Conservation (phyloP, 1,284 basidiomycete genomes). For the Moesziomyces sp. region DNA sequence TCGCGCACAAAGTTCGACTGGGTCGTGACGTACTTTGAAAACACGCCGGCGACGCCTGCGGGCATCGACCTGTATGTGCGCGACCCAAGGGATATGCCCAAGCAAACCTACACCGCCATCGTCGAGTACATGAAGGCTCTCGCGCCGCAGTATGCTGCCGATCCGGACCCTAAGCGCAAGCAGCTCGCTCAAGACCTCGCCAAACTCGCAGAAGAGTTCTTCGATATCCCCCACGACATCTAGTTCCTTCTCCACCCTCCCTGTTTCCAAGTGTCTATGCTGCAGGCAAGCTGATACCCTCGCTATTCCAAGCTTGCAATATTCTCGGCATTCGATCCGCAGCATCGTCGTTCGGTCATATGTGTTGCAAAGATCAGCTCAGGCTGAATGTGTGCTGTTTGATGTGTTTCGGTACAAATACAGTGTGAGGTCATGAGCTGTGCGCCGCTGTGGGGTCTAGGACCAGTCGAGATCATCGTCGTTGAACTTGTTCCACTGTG, state of each 20-base stretch:
- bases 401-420: conserved; percentile 11
- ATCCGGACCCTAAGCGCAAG: conserved; percentile 20
- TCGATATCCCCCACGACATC: conserved; percentile 41
- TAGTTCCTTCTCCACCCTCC: background rate
- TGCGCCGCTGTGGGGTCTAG: conserved; percentile 4
- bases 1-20: conserved; percentile 37
- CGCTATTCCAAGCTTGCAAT: background rate
- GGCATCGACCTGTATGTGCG: conserved; percentile 48
- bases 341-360: too few species aligned
- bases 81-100: conserved; percentile 36
- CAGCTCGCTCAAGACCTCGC: conserved; percentile 31
- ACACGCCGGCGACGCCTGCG: conserved; percentile 38
- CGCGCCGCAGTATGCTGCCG: conserved; percentile 20
- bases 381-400: background rate
- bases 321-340: background rate
- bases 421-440: background rate
- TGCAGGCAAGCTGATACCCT: background rate
- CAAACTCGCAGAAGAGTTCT: conserved; percentile 29
- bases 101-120: conserved; percentile 20
- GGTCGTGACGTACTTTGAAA: conserved; percentile 51
- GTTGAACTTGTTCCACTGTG: conserved; percentile 45
- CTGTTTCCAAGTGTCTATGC: background rate
- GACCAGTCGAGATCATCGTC: conserved; percentile 64
- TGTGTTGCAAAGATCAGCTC: background rate
- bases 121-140: conserved; percentile 30